Evolutionary conservation across 2,329 filamentous ascomycete genomes (phyloP), one percentile per base, ranked within the genome.

Genomic region (Thelonectria olida): DNA sequence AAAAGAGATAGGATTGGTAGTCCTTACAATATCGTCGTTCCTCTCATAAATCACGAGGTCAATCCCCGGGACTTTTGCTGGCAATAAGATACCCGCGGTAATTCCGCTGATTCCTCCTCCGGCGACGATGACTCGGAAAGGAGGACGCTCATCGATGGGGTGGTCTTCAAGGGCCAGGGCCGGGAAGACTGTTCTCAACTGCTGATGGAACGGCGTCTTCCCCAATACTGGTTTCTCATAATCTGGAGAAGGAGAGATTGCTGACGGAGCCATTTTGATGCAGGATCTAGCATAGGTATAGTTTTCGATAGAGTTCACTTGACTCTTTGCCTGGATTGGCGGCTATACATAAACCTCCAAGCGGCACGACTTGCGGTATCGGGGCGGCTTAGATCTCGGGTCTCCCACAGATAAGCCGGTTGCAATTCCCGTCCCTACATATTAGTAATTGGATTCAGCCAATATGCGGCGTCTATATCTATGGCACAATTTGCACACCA

Each of bases 401-500:
- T 17, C 25, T 44, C 28, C 25, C 47, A 19, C 15, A 57, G 25
- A 57, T 42, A 50, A 42, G 38, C 25, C 12, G 36, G 31, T 19
- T 5, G 23, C 17, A 28, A 28, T 22, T 25, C 22, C 23, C 12
- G 23, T 27, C 31, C 10, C 10, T n/a, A 9, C 12, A 19, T 10
- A 56, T 56, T 49, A 50, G 38, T 50, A 23, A 50, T 56, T 22
- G 20, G 20, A 12, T 2, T n/a, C 9, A 41, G 25, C 54, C 54
- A 56, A 56, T 56, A 31, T 28, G 22, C 28, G 49, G 27, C 38
- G 27, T 41, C 34, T 19, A 17, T 31, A 44, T 20, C 6, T 31
- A 53, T 53, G 38, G 44, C 50, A 44, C 38, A 53, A 53, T 53
- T 31, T 44, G 34, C 45, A 31, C 54, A 56, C 25, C 19, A 23